Evolutionary conservation across 495 filamentous ascomycete species (phyloP), one percentile per base, ranked within the genome.

Genomic region (Hyaloscypha finlandica): DNA sequence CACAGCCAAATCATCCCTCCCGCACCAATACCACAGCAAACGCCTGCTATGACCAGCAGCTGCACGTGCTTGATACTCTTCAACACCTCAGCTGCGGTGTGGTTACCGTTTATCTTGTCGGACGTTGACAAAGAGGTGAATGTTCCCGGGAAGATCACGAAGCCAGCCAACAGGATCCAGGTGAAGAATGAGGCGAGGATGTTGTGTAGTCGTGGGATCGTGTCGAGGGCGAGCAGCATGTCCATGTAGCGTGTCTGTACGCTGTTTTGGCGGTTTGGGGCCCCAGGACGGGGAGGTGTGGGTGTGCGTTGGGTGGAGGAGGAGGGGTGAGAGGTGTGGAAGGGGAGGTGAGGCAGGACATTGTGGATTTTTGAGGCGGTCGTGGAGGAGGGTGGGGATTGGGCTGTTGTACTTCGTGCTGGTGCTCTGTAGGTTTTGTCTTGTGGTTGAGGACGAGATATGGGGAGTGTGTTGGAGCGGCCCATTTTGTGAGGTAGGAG

Each of bases 101-200:
- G 22, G 11, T 9, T 30, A 4, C 8, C 8, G n/a, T 55, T 32
- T 6, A n/a, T 20, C 11, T 61, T 53, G 48, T 20, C 29, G 11
- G 57, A 56, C 0, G 37, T 37, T 0, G 51, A 12, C 8, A 72
- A 31, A 45, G 59, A 68, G 20, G 74, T 78, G 68, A 79, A 81
- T 1, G 77, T 75, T 16, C 75, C 78, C 6, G 79, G 77, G 59
- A 80, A 74, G 63, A 81, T 71, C 22, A 81, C 65, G 72, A 79
- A 82, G 32, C 79, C 79, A 1, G 72, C 72, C 0, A 81, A 70
- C 1, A 81, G 71, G 55, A 82, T 61, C 59, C 52, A 57, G 30
- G 66, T 73, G 59, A 70, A 74, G 56, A 70, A 70, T 8, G 66
- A 61, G 14, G 68, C 68, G 22, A 71, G 61, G 32, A 74, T 71